Base-by-base conservation (phyloP, 2,329 filamentous ascomycete genomes). In the Colletotrichum plurivorum region DNA sequence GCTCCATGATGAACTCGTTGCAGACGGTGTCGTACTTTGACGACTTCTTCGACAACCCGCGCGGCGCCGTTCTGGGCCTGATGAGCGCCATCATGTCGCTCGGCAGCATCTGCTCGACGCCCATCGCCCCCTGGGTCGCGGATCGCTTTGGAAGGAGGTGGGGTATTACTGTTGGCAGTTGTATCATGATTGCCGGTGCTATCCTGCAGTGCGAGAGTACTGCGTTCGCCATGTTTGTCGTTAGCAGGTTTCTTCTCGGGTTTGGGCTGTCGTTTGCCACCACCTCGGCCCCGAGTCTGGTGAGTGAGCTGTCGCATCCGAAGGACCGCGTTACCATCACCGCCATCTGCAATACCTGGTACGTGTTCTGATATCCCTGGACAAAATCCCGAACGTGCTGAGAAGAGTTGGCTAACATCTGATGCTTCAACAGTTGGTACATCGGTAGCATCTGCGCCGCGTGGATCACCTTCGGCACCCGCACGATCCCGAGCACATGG, bases 201-300 rank as follows among this genome's bases (percentile, higher is more conserved):
- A 71, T 77, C 16, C 31, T 82, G 0, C 79, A 81, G 58, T 75
- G 75, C 55, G 64, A 63, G 59, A 71, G 68, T 25, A 58, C 64
- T 0, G 60, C 60, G 8, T 58, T 78, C 67, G 85, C 77, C 57
- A 79, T 88, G 86, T 89, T 88, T 73, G 81, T 89, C 43, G 78
- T 85, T 7, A 82, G 85, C 25, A 82, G 87, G 63, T 84, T 87
- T 63, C 75, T 89, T 15, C 79, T 89, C 9, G 87, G 87, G 2
- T 85, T 88, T 36, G 87, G 87, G 4, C 81, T 87, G 22, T 81
- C 83, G 0, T 87, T 86, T 70, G 83, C 82, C 43, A 88, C 86
- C 49, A 84, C 86, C 27, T 82, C 84, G 0, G 84, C 83, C 0
- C 86, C 86, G 1, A 80, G 82, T 5, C 75, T 88, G 67, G 82